Base-by-base conservation (phyloP, 352 stramenopile genomes). In the Aphanomyces euteiches region DNA sequence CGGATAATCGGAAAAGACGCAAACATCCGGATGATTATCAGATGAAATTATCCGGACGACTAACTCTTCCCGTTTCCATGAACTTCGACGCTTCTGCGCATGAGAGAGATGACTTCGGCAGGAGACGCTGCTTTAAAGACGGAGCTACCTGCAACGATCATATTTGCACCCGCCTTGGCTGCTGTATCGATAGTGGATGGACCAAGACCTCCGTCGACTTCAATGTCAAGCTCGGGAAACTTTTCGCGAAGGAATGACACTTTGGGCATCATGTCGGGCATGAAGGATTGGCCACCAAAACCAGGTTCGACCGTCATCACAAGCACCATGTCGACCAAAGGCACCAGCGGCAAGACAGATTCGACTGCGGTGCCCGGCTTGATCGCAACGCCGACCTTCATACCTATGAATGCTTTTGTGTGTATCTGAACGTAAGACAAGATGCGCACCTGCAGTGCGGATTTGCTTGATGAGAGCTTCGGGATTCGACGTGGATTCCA, bases 271-370 rank as follows among this genome's bases (percentile, higher is more conserved):
- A 98, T 98, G 74, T 95, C 82, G 37, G 68, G 73, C 93, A 99
- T 99, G 76, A 99, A 99, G 40, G 78, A 90, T 81, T 99, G 97
- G 37, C 97, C 97, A 39, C 93, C 92, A 72, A 99, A 99, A 59
- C 97, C 97, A 28, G 97, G 96, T 81, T 99, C 94, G 36, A 99
- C 97, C 4, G 96, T 99, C 97, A 99, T 99, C 37, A 99, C 83
- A 38, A 99, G 81, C 69, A 98, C 93, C 82, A 99, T 91, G 74
- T 99, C 97, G 37, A 98, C 81, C 38, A 95, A 75, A 47, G 93
- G 80, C 3, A 96, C 83, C 69, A 88, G 93, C 69, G 83, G 80
- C 36, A 96, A 83, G 12, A 98, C 78, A 5, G 78, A 75, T 56
- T 98, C 88, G 0, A 98, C 88, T 7, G 90, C 80, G 10, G 97